Conservation (phyloP, 805 yeast species). For the Candida morakotiae region DNA sequence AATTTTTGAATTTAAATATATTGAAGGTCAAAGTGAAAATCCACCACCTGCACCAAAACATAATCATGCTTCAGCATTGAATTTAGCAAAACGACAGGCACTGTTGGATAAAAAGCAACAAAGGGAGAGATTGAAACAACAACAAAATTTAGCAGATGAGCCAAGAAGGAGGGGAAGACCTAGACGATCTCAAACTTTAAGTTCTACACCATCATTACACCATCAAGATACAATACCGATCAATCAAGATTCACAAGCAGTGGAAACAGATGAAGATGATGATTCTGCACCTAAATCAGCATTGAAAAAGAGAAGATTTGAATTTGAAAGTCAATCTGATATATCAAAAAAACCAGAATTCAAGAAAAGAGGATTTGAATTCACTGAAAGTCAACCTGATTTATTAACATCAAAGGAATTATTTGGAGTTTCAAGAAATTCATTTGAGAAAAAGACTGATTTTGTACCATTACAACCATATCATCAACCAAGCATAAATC, state of each 20-base stretch:
- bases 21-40: slow-evolving; percentile 38
- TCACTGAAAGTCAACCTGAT: slow-evolving; percentile 19
- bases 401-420: slow-evolving; percentile 36
- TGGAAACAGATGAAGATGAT: slow-evolving; percentile 28
- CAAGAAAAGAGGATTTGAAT: slow-evolving; percentile 6
- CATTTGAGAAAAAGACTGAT: slow-evolving; percentile 25
- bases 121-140: slow-evolving; percentile 6
- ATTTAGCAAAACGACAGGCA: slow-evolving; percentile 31
- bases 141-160: background rate
- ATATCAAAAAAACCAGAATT: slow-evolving; percentile 36
- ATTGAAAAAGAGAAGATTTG: slow-evolving; percentile 6
- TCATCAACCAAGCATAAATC: slow-evolving; percentile 27
- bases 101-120: slow-evolving; percentile 8
- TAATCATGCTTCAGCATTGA: slow-evolving; percentile 42
- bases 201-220: slow-evolving; percentile 22
- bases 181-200: slow-evolving; percentile 24
- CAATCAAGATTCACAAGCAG: slow-evolving; percentile 27
- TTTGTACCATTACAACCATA: slow-evolving; percentile 31
- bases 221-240: slow-evolving; percentile 32
- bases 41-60: slow-evolving; percentile 48
- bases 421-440: slow-evolving; percentile 37
- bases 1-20: slow-evolving; percentile 55
- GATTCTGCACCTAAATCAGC: background rate
- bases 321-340: slow-evolving; percentile 18
- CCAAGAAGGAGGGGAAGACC: slow-evolving; percentile 35